Base-by-base conservation (phyloP, 345 rosid genomes). In the Alliaria petiolata region DNA sequence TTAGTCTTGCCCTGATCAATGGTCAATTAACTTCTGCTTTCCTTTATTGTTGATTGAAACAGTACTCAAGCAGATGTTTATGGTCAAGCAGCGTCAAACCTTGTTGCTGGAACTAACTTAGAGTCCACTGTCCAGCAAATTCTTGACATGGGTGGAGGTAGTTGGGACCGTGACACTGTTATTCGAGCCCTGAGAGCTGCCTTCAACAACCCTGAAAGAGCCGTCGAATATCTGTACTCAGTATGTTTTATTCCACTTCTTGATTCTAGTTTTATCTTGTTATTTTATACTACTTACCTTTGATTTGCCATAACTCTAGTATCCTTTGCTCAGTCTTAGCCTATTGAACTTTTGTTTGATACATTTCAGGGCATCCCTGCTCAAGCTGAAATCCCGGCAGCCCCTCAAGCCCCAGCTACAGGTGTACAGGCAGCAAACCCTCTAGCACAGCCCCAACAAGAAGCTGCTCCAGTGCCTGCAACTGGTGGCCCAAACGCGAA, bases 111-210 rank as follows among this genome's bases (percentile, higher is more conserved):
- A 58, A 91, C 16, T 62, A 84, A 79, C 70, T 72, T 95, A 64
- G 93, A 95, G 71, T 90, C 89, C 53, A 63, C 90, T 34, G 77
- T 95, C 65, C 96, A 95, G 77, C 92, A 95, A 72, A 95, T 95
- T 82, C 84, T 95, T 70, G 98, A 91, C 75, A 88, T 95, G 90
- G 99, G 98, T 62, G 99, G 98, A 62, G 97, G 98, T 50, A 83
- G 86, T 43, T 91, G 98, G 98, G 96, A 89, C 62, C 89, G 96
- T 76, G 98, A 88, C 50, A 87, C 86, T 33, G 93, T 91, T 78
- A 76, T 85, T 33, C 95, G 89, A 19, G 98, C 99, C 50, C 90
- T 95, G 39, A 86, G 97, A 52, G 98, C 97, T 47, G 99, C 97
- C 65, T 95, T 62, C 79, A 95, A 91, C 82, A 91, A 91, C 42